These are phyloP conservation scores for Scheffersomyces quercinus DNA, from an alignment of 1,139 yeast species.

Conservation along the genomic window DNA sequence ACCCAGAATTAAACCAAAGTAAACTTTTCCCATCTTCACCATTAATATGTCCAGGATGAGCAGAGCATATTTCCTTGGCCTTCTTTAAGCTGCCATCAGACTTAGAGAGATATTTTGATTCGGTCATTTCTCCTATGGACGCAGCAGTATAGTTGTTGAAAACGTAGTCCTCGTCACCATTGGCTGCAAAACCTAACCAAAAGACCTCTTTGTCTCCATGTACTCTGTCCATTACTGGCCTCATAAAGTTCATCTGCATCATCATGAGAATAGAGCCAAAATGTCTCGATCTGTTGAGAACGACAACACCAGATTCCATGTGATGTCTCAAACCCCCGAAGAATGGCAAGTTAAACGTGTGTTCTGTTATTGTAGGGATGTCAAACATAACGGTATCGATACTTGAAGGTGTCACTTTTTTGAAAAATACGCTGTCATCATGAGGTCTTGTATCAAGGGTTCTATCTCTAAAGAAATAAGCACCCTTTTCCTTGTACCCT, in stretches of 20 bases:
- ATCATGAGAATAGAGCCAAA: conserved; percentile 45
- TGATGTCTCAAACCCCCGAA: conserved; percentile 38
- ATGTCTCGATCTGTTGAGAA: conserved; percentile 42
- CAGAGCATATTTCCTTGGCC: conserved; percentile 36
- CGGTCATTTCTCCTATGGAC: conserved; percentile 49
- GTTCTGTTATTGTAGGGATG: conserved; percentile 31
- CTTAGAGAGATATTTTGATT: conserved; percentile 24
- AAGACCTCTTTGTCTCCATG: conserved; percentile 69
- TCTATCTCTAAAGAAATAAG: conserved; percentile 19
- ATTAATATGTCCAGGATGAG: conserved; percentile 41
- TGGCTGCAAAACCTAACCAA: conserved; percentile 57
- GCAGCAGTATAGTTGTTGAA: conserved; percentile 54
- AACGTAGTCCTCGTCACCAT: conserved; percentile 52
- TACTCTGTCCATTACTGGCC: conserved; percentile 38
- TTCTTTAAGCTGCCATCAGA: conserved; percentile 15
- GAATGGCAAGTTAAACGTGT: conserved; percentile 30
- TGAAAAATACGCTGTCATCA: conserved; percentile 31
- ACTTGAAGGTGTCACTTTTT: conserved; percentile 38
- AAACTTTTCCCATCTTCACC: conserved; percentile 30
- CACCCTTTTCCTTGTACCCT: conserved; percentile 15
- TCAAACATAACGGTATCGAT: conserved; percentile 34
- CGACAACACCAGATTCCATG: conserved; percentile 55
- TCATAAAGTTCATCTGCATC: conserved; percentile 40
- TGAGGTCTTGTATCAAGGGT: conserved; percentile 31
- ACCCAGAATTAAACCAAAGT: conserved; percentile 39